Percentiles rank a stretch among this genome's conserved stretches.
These are phyloP conservation scores for Phallus indusiatus DNA, from an alignment of 768 basidiomycete species.

Conservation along the genomic window DNA sequence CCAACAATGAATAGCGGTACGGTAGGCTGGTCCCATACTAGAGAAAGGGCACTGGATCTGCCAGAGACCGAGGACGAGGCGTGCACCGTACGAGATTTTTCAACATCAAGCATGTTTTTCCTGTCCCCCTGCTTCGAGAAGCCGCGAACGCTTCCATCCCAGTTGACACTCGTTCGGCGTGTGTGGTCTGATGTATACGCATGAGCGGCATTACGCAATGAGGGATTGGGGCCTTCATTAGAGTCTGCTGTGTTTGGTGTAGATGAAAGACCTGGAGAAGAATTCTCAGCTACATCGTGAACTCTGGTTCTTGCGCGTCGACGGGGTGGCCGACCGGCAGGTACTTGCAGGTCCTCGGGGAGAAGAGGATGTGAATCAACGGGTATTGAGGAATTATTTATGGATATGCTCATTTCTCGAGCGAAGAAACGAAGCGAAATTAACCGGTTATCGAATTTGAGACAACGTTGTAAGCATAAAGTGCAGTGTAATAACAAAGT, in stretches of 20 bases:
- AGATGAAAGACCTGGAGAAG: slow-evolving; percentile 48
- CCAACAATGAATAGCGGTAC: slow-evolving; percentile 37
- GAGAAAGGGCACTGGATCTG: slow-evolving; percentile 29
- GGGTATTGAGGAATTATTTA: slow-evolving; percentile 28
- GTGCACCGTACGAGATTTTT: neutral
- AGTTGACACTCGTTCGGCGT: slow-evolving; percentile 22
- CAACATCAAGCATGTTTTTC: slow-evolving; percentile 10
- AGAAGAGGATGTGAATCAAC: slow-evolving; percentile 69
- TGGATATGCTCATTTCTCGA: slow-evolving; percentile 8
- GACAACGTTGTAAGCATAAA: no score
- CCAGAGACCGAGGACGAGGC: slow-evolving; percentile 14
- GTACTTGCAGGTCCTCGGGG: slow-evolving; percentile 28
- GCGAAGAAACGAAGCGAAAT: neutral
- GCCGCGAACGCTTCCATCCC: slow-evolving; percentile 51
- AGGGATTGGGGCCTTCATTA: slow-evolving; percentile 7
- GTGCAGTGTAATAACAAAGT: no score
- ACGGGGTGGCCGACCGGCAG: slow-evolving; percentile 9
- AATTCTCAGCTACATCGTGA: neutral
- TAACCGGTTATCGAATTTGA: neutral
- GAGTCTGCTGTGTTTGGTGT: slow-evolving; percentile 35
- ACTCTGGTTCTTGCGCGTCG: slow-evolving; percentile 7
- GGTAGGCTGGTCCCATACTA: slow-evolving; percentile 30
- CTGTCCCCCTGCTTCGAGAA: slow-evolving; percentile 32
- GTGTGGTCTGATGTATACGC: slow-evolving; percentile 12
- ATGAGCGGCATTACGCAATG: neutral